A percentile compares a stretch with the other conserved stretches of the same genome.
phyloP scores from a whole-genome alignment of 73 alveolate species.

The Blepharisma stoltei region DNA sequence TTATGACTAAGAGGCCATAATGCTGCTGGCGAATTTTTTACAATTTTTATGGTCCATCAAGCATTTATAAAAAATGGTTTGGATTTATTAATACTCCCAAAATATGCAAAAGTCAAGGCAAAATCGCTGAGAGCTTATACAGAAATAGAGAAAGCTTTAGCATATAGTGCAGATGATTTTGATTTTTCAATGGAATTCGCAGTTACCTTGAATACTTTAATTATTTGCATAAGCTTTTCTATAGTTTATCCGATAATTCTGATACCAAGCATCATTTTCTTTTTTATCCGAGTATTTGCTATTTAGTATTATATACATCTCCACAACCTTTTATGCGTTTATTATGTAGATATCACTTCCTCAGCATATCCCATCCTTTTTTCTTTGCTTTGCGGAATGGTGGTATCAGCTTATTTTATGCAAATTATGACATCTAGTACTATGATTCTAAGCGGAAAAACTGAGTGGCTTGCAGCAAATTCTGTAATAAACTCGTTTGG shows the following conservation, averaged over 20 bases:
- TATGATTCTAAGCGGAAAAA: neutral
- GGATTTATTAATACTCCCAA: neutral
- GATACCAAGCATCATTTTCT: neutral
- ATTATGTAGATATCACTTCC: conserved; percentile 6
- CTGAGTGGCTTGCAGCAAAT: no score
- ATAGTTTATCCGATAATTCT: neutral
- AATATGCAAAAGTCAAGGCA: conserved; percentile 5
- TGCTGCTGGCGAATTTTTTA: conserved; percentile 23
- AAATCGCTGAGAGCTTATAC: neutral
- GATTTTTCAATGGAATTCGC: conserved; percentile 10
- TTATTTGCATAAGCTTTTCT: neutral
- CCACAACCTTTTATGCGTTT: conserved; percentile 4
- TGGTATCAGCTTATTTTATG: neutral
- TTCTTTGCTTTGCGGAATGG: neutral
- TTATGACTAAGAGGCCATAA: no score
- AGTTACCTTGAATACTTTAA: neutral
- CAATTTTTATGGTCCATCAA: conserved; percentile 19
- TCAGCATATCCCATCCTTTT: conserved; percentile 20
- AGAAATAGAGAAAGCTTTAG: conserved; percentile 1
- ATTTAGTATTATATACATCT: neutral
- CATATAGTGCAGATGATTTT: conserved; percentile 3
- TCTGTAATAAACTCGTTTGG: no score
- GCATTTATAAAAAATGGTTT: conserved; percentile 9
- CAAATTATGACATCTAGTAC: conserved; percentile 6
- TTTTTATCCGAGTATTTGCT: neutral